Conservation (phyloP, 345 rosid genomes). For the Syzygium jambos region DNA sequence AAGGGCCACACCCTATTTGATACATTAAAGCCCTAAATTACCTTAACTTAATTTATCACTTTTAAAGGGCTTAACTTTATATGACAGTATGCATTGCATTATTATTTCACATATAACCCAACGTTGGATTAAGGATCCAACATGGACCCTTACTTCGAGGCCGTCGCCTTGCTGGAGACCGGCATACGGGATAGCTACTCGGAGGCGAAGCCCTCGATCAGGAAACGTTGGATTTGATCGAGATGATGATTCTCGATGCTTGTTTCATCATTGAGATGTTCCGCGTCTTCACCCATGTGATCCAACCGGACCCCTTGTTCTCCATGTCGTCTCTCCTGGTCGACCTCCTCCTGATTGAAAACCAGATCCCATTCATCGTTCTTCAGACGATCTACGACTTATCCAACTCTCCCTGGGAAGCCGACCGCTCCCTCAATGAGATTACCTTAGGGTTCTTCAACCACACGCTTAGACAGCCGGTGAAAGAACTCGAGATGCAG, state of each 20-base stretch:
- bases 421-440: fast-evolving
- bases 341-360: background rate
- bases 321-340: background rate
- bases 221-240: background rate
- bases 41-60: too few relatives aligned
- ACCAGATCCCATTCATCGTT: background rate
- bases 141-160: background rate
- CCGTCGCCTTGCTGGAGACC: background rate
- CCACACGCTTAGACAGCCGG: background rate
- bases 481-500: background rate
- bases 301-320: background rate
- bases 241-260: background rate
- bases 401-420: background rate
- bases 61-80: too few relatives aligned
- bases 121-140: too few relatives aligned
- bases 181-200: background rate
- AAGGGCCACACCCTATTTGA: too few relatives aligned
- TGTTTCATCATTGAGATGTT: background rate
- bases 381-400: background rate
- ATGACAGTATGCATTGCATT: too few relatives aligned
- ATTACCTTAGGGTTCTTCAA: background rate
- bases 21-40: too few relatives aligned
- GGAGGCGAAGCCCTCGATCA: background rate
- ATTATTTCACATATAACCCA: too few relatives aligned
- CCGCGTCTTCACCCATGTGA: fast-evolving